A percentile compares a stretch with the other conserved stretches of the same genome.
Evolutionary conservation across 2,329 filamentous ascomycete species (phyloP).

Genomic region (Colletotrichum karsti): DNA sequence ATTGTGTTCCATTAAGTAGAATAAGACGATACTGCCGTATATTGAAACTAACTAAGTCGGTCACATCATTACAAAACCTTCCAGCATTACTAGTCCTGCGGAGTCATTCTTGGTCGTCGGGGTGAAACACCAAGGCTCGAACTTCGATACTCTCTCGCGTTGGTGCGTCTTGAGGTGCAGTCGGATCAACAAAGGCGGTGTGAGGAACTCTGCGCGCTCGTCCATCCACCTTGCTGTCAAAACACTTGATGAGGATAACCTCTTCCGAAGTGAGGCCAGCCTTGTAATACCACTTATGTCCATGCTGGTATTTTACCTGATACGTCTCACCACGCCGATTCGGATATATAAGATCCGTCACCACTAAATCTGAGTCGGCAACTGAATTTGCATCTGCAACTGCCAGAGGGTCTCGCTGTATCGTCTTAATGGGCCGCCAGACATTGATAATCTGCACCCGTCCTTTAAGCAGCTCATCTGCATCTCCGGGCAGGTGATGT

Average conservation of each 20-base stretch:
- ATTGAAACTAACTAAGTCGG: no score
- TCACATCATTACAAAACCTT: no score
- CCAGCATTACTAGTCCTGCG: no score
- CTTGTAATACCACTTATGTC: constrained; percentile 63
- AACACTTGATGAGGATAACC: constrained; percentile 69
- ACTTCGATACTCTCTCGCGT: constrained; percentile 70
- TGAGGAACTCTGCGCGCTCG: constrained; percentile 63
- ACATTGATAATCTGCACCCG: constrained; percentile 63
- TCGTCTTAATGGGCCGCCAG: constrained; percentile 59
- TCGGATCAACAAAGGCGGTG: constrained; percentile 60
- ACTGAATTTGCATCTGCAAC: constrained; percentile 61
- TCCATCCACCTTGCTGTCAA: constrained; percentile 65
- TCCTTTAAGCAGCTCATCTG: constrained; percentile 50
- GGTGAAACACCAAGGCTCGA: constrained; percentile 60
- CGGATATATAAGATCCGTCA: constrained; percentile 59
- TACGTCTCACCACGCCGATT: constrained; percentile 59
- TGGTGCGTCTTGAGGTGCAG: constrained; percentile 46
- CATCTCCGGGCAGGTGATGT: constrained; percentile 55
- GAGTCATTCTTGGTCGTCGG: constrained; percentile 38
- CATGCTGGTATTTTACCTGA: constrained; percentile 47
- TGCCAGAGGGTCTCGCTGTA: constrained; percentile 62
- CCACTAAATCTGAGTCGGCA: constrained; percentile 57
- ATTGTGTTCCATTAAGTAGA: no score
- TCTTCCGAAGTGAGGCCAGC: constrained; percentile 59
- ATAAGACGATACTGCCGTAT: no score